These are phyloP conservation scores for Thymus mandschuricus DNA, from an alignment of 257 asterid species.

Conservation along the genomic window DNA sequence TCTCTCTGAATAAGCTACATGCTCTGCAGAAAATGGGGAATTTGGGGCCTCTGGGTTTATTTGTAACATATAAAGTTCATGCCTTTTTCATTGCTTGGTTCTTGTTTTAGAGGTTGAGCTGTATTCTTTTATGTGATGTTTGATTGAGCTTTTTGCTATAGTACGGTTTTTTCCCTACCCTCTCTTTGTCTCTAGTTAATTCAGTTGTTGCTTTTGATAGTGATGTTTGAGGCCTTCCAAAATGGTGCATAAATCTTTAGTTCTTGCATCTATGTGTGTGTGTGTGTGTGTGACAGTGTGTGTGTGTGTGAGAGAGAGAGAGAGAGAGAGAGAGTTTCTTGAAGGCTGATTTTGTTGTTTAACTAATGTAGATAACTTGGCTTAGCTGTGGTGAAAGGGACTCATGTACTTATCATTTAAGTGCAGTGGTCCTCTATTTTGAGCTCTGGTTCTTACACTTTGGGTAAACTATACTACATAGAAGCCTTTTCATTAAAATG, in stretches of 20 bases:
- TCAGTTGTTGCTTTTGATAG: slow-evolving; percentile 11
- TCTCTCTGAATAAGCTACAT: too few species aligned
- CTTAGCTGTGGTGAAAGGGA: background rate
- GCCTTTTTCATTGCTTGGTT: background rate
- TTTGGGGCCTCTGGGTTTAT: background rate
- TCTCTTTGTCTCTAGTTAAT: slow-evolving; percentile 8
- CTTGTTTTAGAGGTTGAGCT: slow-evolving; percentile 11
- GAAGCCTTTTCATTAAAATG: background rate
- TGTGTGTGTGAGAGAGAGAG: background rate
- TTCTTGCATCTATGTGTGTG: background rate
- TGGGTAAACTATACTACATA: background rate
- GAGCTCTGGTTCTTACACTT: background rate
- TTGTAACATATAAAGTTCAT: background rate
- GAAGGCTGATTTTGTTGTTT: background rate
- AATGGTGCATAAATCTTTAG: background rate
- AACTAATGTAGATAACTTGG: background rate
- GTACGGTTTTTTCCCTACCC: slow-evolving; percentile 20
- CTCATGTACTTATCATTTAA: background rate
- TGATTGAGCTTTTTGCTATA: slow-evolving; percentile 21
- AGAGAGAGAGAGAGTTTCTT: background rate
- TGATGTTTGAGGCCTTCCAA: slow-evolving; percentile 21
- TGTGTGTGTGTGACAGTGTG: background rate
- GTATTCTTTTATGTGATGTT: background rate
- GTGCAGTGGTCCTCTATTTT: background rate
- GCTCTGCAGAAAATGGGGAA: slow-evolving; percentile 4